phyloP scores from a whole-genome alignment of 805 yeast genomes.

The Zygosaccharomyces gambellarensis region DNA sequence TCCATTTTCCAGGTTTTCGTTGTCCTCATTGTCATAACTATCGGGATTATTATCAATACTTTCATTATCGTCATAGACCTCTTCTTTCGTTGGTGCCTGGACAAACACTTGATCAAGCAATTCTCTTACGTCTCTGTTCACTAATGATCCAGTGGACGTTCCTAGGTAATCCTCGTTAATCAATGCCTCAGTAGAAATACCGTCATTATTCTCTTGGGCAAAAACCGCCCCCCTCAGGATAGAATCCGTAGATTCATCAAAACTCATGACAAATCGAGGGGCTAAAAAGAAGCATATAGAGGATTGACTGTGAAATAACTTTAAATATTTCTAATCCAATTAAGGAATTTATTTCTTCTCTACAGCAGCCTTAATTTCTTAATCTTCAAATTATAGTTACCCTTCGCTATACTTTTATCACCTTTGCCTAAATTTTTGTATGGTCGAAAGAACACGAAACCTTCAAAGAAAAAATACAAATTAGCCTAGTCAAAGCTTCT shows the following conservation, averaged over 20 bases:
- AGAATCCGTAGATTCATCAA: slow-evolving; percentile 2
- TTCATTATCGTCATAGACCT: neutral
- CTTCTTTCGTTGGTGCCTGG: neutral
- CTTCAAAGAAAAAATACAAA: neutral
- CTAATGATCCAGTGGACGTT: slow-evolving; percentile 21
- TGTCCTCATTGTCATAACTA: neutral
- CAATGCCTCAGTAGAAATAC: slow-evolving; percentile 17
- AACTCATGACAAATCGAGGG: neutral
- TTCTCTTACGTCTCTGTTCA: slow-evolving; percentile 14
- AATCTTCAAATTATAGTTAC: neutral
- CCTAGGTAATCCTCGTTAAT: slow-evolving; percentile 9
- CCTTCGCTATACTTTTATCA: neutral
- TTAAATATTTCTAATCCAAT: neutral
- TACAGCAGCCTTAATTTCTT: neutral
- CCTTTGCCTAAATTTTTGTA: neutral
- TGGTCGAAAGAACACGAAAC: slow-evolving; percentile 1
- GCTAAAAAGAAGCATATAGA: neutral
- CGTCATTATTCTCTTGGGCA: slow-evolving; percentile 4
- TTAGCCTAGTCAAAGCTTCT: neutral
- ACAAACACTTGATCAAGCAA: slow-evolving; percentile 9
- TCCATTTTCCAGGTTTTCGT: too few relatives aligned
- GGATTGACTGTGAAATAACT: neutral
- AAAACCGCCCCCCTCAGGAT: slow-evolving; percentile 1
- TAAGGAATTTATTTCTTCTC: neutral
- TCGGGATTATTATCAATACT: neutral